Evolutionary conservation across 306 rosid genomes (phyloP), one percentile per base, ranked within the genome.

Genomic region (Prunus kanzakura): DNA sequence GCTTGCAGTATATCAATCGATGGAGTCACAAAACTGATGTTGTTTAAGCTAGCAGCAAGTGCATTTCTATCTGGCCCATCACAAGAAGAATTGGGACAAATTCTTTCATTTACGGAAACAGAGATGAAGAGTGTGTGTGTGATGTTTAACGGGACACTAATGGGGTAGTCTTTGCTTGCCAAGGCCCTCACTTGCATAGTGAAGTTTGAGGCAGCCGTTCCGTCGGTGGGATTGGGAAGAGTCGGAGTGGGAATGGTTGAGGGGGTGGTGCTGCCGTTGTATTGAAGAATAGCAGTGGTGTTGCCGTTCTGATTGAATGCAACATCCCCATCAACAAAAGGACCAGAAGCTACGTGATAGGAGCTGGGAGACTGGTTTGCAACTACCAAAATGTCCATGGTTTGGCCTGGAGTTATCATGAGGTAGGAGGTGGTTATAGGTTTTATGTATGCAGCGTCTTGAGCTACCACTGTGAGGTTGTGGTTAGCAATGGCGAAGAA

Each of bases 361-460:
- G 82, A 80, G 18, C 90, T 51, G 0, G 90, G 88, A 2, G 85
- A 86, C 41, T 92, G 93, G 85, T 95, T 76, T 3, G 87, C 99
- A 52, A 81, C 69, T 85, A 95, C 76, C 57, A 95, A 77, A 6
- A 95, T 97, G 52, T 95, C 99, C 15, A 97, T 95, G 80, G 99
- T 95, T 74, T 95, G 99, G 3, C 99, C 99, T 0, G 99, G 99
- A 11, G 97, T 97, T 1, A 95, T 80, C 97, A 95, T 89, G 64
- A 95, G 79, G 76, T 89, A 88, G 4, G 81, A 64, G 65, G 99
- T 90, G 69, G 92, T 92, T 89, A 95, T 90, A 12, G 71, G 78
- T 49, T 74, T 74, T 25, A 49, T 13, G n/a, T 74, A 62, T 5
- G 51, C 4, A 19, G 52, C 78, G 12, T 74, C 63, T 2, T 13